Evolutionary conservation across 2,329 filamentous ascomycete species (phyloP).

Genomic region (Zymoseptoria brevis): DNA sequence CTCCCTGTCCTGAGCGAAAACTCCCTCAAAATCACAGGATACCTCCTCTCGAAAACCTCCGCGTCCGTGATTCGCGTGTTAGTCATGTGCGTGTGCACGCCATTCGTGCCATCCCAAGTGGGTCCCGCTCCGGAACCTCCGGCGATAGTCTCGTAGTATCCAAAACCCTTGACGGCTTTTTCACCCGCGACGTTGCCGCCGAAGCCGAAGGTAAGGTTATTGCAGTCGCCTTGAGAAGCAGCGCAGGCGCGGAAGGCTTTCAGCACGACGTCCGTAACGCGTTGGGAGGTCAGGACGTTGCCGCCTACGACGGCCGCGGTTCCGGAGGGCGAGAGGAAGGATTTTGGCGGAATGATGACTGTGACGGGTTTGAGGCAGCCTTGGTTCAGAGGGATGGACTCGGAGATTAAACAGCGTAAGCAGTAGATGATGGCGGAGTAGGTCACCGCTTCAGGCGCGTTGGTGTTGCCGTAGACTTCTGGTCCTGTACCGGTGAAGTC

Average conservation of each 20-base stretch:
- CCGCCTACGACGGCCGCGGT: slow-evolving; percentile 75
- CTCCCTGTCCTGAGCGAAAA: slow-evolving; percentile 58
- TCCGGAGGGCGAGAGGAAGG: slow-evolving; percentile 66
- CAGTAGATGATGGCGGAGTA: slow-evolving; percentile 83
- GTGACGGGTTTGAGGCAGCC: slow-evolving; percentile 71
- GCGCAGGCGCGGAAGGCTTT: slow-evolving; percentile 73
- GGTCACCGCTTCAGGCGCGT: slow-evolving; percentile 73
- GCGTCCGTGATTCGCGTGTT: slow-evolving; percentile 78
- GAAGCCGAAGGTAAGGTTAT: slow-evolving; percentile 79
- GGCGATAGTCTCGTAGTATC: slow-evolving; percentile 80
- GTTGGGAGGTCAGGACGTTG: slow-evolving; percentile 70
- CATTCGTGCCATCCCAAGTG: slow-evolving; percentile 63
- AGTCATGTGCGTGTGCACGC: slow-evolving; percentile 80
- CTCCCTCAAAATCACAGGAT: slow-evolving; percentile 64
- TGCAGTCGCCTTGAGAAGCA: slow-evolving; percentile 71
- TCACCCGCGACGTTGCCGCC: slow-evolving; percentile 56
- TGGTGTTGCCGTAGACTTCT: slow-evolving; percentile 60
- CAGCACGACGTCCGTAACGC: slow-evolving; percentile 75
- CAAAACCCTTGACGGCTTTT: slow-evolving; percentile 64
- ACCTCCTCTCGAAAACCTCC: slow-evolving; percentile 69
- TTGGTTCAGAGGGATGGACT: slow-evolving; percentile 81
- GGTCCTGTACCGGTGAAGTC: slow-evolving; percentile 72
- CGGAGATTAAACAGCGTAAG: slow-evolving; percentile 66
- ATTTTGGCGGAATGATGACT: slow-evolving; percentile 63
- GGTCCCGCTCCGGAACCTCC: slow-evolving; percentile 68